phyloP scores from a whole-genome alignment of 2,329 filamentous ascomycete species.

The Penicillium sp. region DNA sequence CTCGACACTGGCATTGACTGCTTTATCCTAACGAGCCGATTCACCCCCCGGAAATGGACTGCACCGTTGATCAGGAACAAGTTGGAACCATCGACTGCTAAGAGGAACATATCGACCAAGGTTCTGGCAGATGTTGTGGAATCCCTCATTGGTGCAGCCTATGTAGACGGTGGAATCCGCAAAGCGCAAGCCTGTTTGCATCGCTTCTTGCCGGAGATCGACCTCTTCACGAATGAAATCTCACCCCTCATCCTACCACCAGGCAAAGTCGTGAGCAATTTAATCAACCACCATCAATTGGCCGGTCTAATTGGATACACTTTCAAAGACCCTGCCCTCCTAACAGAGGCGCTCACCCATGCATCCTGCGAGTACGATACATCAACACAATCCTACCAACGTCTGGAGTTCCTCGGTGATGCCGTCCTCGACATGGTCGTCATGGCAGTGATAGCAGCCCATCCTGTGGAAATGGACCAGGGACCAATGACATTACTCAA shows the following conservation, averaged over 20 bases:
- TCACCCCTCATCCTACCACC: neutral
- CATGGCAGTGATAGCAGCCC: conserved; percentile 47
- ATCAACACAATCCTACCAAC: conserved; percentile 62
- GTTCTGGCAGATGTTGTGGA: conserved; percentile 85
- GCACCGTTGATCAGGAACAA: conserved; percentile 58
- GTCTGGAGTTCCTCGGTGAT: conserved; percentile 86
- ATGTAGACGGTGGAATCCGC: conserved; percentile 64
- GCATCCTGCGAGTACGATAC: conserved; percentile 58
- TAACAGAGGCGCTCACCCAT: conserved; percentile 81
- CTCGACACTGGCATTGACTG: conserved; percentile 64
- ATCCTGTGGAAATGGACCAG: conserved; percentile 47
- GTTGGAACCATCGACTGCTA: conserved; percentile 11
- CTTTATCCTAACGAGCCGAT: conserved; percentile 68
- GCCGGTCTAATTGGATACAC: conserved; percentile 59
- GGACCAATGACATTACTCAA: conserved; percentile 73
- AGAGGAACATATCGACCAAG: conserved; percentile 66
- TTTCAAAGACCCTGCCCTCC: conserved; percentile 66
- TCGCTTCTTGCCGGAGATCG: conserved; percentile 62
- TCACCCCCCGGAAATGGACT: conserved; percentile 71
- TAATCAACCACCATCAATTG: conserved; percentile 19
- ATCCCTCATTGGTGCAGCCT: conserved; percentile 75
- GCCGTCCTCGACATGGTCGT: conserved; percentile 78
- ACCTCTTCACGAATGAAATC: conserved; percentile 23
- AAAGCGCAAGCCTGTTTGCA: conserved; percentile 65
- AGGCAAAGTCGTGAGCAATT: conserved; percentile 8